Conservation (phyloP, 441 rosid genomes). For the Populus hybrid region DNA sequence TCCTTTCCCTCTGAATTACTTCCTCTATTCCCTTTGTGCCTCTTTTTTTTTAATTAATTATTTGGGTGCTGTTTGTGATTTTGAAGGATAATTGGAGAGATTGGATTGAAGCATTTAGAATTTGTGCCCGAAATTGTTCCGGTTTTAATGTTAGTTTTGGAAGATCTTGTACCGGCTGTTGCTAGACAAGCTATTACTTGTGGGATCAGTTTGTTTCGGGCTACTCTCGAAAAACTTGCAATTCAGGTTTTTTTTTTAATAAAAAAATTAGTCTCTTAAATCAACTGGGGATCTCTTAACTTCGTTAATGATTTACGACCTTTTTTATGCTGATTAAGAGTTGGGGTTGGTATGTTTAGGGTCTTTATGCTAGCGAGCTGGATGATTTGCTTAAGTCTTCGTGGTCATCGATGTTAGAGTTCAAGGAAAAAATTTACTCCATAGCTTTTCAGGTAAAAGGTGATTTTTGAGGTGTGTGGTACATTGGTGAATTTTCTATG, state of each 20-base stretch:
- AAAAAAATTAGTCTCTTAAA: neutral
- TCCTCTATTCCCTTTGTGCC: neutral
- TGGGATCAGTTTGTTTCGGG: constrained; percentile 62
- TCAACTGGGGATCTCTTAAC: neutral
- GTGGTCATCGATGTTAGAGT: constrained; percentile 79
- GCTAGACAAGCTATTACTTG: constrained; percentile 79
- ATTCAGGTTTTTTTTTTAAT: constrained; percentile 52
- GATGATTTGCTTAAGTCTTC: constrained; percentile 67
- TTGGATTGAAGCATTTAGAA: constrained; percentile 73
- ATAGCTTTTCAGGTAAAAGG: constrained; percentile 72
- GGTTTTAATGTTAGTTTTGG: constrained; percentile 56
- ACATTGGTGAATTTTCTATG: constrained; percentile 17
- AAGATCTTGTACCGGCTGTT: constrained; percentile 87
- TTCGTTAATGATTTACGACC: neutral
- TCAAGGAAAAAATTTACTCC: constrained; percentile 83
- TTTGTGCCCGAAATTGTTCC: constrained; percentile 77
- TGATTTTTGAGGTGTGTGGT: constrained; percentile 13
- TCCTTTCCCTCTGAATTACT: neutral
- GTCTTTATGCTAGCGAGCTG: constrained; percentile 65
- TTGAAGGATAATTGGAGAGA: constrained; percentile 78
- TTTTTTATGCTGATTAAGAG: constrained; percentile 16
- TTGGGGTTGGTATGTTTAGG: constrained; percentile 36
- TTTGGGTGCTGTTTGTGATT: neutral
- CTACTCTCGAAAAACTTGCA: constrained; percentile 58
- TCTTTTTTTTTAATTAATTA: neutral